These are phyloP conservation scores for Podospora appendiculata DNA, from an alignment of 495 filamentous ascomycete species.

Conservation along the genomic window DNA sequence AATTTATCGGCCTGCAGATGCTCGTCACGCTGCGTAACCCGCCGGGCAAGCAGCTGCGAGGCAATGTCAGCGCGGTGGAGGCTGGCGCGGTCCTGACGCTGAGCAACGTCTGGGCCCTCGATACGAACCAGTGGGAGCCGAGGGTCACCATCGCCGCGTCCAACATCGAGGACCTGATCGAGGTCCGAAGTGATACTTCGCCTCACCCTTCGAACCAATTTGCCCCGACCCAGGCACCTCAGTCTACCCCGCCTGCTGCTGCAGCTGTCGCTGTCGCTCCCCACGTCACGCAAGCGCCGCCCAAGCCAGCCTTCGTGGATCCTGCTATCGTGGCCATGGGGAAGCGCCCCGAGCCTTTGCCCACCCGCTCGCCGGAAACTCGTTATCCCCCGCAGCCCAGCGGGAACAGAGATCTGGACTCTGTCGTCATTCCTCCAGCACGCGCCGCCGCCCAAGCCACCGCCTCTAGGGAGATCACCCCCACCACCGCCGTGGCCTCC, in stretches of 20 bases:
- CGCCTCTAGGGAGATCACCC: constrained; percentile 8
- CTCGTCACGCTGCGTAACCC: constrained; percentile 65
- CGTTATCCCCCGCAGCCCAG: constrained; percentile 24
- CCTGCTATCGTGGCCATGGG: constrained; percentile 48
- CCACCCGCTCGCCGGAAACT: constrained; percentile 8
- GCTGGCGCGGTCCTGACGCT: constrained; percentile 68
- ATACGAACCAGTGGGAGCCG: constrained; percentile 25
- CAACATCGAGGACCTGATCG: constrained; percentile 32
- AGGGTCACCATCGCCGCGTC: constrained; percentile 24
- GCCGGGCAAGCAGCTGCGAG: constrained; percentile 52
- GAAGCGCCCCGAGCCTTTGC: constrained; percentile 19
- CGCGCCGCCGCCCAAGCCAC: background rate
- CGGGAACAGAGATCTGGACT: constrained; percentile 27
- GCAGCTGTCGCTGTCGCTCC: background rate
- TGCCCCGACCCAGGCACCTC: background rate
- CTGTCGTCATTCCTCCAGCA: background rate
- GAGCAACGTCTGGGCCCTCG: constrained; percentile 41
- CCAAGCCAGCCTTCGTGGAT: constrained; percentile 35
- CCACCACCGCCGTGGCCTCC: background rate
- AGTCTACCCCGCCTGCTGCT: background rate
- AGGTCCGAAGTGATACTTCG: constrained; percentile 13
- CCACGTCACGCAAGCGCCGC: background rate
- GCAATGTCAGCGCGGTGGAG: constrained; percentile 62
- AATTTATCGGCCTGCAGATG: constrained; percentile 76
- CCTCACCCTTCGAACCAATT: background rate